These are phyloP conservation scores for Beta corolliflora DNA, from an alignment of 179 eudicot species.

Conservation along the genomic window DNA sequence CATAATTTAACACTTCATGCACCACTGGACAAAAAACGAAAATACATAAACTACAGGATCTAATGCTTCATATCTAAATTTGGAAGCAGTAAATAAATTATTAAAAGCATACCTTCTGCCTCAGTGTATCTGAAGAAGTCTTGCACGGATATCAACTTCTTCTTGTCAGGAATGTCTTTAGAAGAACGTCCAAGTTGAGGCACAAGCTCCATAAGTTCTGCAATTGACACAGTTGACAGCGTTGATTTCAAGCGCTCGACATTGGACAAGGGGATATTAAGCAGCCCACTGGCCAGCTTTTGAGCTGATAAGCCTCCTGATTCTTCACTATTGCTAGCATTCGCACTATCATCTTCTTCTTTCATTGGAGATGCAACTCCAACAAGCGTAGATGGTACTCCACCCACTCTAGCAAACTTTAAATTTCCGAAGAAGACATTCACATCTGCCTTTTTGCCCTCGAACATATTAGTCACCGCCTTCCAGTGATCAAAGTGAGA, in stretches of 20 bases:
- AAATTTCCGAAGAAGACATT: conserved; percentile 68
- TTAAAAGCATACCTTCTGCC: conserved; percentile 70
- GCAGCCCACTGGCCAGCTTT: conserved; percentile 67
- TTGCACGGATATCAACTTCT: conserved; percentile 91
- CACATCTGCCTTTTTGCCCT: conserved; percentile 64
- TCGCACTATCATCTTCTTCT: conserved; percentile 55
- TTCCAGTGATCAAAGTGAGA: conserved; percentile 56
- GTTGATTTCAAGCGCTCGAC: conserved; percentile 90
- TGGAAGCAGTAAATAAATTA: not conserved
- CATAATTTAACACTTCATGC: not conserved
- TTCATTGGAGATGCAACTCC: conserved; percentile 59
- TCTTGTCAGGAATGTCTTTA: conserved; percentile 89
- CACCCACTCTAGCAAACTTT: conserved; percentile 83
- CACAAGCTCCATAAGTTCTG: conserved; percentile 81
- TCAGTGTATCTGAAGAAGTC: conserved; percentile 97
- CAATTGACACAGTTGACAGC: conserved; percentile 74
- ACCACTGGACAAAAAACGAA: not conserved
- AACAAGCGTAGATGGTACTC: conserved; percentile 62
- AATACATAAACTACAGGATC: not conserved
- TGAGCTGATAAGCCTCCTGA: conserved; percentile 57
- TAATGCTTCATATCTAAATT: not conserved
- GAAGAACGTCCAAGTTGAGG: conserved; percentile 76
- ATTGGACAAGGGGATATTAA: conserved; percentile 79
- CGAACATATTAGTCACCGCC: conserved; percentile 53
- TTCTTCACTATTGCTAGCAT: conserved; percentile 44